Percentiles rank a stretch among this genome's conserved stretches.
Conservation (phyloP, 805 yeast genomes). For the Saccharomycopsis sp. region DNA sequence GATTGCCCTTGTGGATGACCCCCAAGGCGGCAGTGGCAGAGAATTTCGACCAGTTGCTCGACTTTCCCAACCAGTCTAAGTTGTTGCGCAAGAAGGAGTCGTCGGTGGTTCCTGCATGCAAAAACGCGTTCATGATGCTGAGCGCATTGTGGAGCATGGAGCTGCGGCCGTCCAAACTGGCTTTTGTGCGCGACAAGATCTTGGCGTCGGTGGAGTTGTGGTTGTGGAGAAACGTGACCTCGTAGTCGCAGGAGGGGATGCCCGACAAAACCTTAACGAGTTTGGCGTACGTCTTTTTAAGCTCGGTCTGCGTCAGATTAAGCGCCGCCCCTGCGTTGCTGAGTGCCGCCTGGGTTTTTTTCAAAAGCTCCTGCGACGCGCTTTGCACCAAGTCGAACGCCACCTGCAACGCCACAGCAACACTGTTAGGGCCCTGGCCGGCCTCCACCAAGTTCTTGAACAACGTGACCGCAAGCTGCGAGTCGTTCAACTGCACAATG, state of each 20-base stretch:
- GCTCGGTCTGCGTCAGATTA: too few relatives aligned
- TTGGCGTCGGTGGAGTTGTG: slow-evolving; percentile 83
- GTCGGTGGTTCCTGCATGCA: slow-evolving; percentile 95
- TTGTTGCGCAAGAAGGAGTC: slow-evolving; percentile 87
- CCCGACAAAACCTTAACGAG: slow-evolving; percentile 75
- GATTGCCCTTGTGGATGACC: slow-evolving; percentile 91
- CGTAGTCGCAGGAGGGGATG: slow-evolving; percentile 88
- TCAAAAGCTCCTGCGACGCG: slow-evolving; percentile 84
- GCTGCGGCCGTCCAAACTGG: slow-evolving; percentile 78
- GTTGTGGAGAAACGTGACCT: slow-evolving; percentile 78
- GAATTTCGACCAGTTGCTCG: slow-evolving; percentile 98
- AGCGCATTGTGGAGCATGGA: slow-evolving; percentile 95
- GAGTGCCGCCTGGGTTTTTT: slow-evolving; percentile 33
- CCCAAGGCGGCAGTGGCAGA: slow-evolving; percentile 97
- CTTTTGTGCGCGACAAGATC: slow-evolving; percentile 75
- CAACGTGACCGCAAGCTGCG: slow-evolving; percentile 57
- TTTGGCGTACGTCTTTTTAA: slow-evolving; percentile 34
- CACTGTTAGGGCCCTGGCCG: slow-evolving; percentile 34
- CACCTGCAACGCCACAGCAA: slow-evolving; percentile 76
- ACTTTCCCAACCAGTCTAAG: slow-evolving; percentile 93
- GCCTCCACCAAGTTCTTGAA: slow-evolving; percentile 51
- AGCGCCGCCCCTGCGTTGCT: slow-evolving; percentile 24
- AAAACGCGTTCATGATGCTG: slow-evolving; percentile 87
- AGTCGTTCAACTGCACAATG: slow-evolving; percentile 80
- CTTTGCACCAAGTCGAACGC: slow-evolving; percentile 91